These are phyloP conservation scores for Diaporthe batatas DNA, from an alignment of 2,329 filamentous ascomycete species.

Conservation along the genomic window DNA sequence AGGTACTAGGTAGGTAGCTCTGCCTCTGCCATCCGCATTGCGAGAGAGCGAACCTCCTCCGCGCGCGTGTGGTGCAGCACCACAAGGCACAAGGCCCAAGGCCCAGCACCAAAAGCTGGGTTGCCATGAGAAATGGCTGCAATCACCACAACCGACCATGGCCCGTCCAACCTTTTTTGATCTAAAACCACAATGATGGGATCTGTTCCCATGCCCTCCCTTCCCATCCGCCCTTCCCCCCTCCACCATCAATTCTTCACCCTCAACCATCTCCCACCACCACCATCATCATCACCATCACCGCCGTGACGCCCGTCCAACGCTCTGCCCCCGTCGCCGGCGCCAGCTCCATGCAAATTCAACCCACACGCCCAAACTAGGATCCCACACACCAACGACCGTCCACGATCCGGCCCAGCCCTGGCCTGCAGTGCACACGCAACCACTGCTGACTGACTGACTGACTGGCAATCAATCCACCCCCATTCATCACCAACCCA, in stretches of 20 bases:
- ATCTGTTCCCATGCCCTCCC: constrained; percentile 39
- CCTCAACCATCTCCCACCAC: constrained; percentile 42
- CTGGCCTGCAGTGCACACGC: constrained; percentile 23
- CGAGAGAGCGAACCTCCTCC: constrained; percentile 30
- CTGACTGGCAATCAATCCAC: constrained; percentile 6
- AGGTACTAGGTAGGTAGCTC: constrained; percentile 11
- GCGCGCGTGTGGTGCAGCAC: constrained; percentile 28
- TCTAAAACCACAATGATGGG: constrained; percentile 39
- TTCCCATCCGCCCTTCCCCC: constrained; percentile 38
- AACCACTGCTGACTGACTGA: constrained; percentile 30
- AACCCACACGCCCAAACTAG: constrained; percentile 22
- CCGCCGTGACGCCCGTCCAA: constrained; percentile 35
- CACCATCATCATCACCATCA: constrained; percentile 42
- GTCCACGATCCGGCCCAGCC: constrained; percentile 31
- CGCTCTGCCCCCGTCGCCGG: constrained; percentile 41
- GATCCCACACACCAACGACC: constrained; percentile 23
- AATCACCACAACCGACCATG: constrained; percentile 39
- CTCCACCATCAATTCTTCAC: constrained; percentile 37
- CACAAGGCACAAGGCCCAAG: constrained; percentile 34
- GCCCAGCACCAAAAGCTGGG: constrained; percentile 39
- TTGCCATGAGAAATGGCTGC: constrained; percentile 39
- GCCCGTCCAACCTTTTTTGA: constrained; percentile 39
- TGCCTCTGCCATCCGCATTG: constrained; percentile 32
- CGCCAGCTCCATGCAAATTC: constrained; percentile 34
- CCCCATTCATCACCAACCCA: constrained; percentile 13